Conservation (phyloP, 1,284 basidiomycete species). For the Sphaerobolus stellatus region DNA sequence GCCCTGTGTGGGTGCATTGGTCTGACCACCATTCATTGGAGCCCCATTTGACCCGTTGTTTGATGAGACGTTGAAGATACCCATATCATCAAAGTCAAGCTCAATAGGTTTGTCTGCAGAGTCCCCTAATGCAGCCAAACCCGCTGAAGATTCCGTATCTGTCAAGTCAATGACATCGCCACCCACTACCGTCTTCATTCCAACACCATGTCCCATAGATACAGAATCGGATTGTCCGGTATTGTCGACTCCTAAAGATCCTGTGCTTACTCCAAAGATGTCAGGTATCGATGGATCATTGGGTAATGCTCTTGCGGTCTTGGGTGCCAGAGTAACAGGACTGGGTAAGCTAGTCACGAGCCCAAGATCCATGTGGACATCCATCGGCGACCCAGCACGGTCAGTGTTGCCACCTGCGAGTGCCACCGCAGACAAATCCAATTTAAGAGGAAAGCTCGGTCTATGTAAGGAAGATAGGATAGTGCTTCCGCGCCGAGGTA, state of each 20-base stretch:
- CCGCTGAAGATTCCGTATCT: background rate
- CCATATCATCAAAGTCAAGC: conserved; percentile 62
- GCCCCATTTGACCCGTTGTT: conserved; percentile 20
- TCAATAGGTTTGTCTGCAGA: conserved; percentile 79
- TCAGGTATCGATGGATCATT: conserved; percentile 45
- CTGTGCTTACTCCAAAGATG: no score
- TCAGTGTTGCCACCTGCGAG: conserved; percentile 32
- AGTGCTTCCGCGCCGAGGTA: conserved; percentile 61
- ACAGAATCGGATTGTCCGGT: conserved; percentile 1
- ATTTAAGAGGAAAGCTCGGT: conserved; percentile 63
- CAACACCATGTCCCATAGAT: background rate
- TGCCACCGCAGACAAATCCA: conserved; percentile 68
- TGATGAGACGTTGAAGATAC: conserved; percentile 49
- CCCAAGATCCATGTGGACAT: conserved; percentile 16
- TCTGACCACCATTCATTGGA: conserved; percentile 17
- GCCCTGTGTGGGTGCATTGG: conserved; percentile 10
- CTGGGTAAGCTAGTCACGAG: conserved; percentile 57
- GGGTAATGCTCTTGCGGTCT: conserved; percentile 58
- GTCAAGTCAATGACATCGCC: conserved; percentile 12
- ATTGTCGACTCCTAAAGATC: background rate
- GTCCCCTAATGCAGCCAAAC: conserved; percentile 41
- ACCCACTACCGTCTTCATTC: conserved; percentile 6
- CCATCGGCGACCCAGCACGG: conserved; percentile 9
- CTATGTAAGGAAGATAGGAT: conserved; percentile 75
- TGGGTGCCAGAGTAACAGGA: conserved; percentile 75